Conservation (phyloP, 495 filamentous ascomycete species). For the Podospora appendiculata region DNA sequence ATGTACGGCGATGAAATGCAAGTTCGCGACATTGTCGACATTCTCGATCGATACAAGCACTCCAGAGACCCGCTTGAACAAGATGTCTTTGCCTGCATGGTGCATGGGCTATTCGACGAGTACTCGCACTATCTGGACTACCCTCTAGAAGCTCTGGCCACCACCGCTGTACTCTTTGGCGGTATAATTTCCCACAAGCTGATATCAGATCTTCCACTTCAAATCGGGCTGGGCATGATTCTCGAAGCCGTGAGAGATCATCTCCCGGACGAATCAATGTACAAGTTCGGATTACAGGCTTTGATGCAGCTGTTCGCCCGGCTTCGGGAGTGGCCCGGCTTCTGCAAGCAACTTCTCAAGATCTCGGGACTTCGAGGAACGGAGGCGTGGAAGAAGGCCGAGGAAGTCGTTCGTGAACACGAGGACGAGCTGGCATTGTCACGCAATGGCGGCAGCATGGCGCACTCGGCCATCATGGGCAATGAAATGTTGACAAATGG, state of each 20-base stretch:
- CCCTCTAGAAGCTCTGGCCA: slow-evolving; percentile 85
- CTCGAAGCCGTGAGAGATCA: slow-evolving; percentile 86
- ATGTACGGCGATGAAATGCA: slow-evolving; percentile 90
- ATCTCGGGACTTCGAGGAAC: slow-evolving; percentile 77
- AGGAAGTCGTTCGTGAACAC: slow-evolving; percentile 67
- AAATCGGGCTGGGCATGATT: slow-evolving; percentile 91
- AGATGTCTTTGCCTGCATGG: slow-evolving; percentile 96
- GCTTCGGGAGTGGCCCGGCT: slow-evolving; percentile 85
- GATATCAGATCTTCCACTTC: slow-evolving; percentile 79
- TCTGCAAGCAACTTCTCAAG: slow-evolving; percentile 73
- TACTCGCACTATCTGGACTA: slow-evolving; percentile 93
- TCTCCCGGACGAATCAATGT: slow-evolving; percentile 77
- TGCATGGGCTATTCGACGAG: slow-evolving; percentile 95
- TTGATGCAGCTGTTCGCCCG: slow-evolving; percentile 77
- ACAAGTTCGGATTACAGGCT: slow-evolving; percentile 96
- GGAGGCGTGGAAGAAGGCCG: slow-evolving; percentile 71
- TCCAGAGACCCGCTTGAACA: slow-evolving; percentile 78
- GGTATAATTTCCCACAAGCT: slow-evolving; percentile 91
- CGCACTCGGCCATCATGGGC: slow-evolving; percentile 5
- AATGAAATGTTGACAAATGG: slow-evolving; percentile 51
- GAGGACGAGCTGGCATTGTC: slow-evolving; percentile 39
- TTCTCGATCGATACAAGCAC: slow-evolving; percentile 74
- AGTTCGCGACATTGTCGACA: slow-evolving; percentile 69
- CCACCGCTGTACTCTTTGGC: slow-evolving; percentile 92
- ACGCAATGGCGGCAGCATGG: slow-evolving; percentile 33